Evolutionary conservation across 495 filamentous ascomycete species (phyloP).

Genomic region (Penicillium canescens): DNA sequence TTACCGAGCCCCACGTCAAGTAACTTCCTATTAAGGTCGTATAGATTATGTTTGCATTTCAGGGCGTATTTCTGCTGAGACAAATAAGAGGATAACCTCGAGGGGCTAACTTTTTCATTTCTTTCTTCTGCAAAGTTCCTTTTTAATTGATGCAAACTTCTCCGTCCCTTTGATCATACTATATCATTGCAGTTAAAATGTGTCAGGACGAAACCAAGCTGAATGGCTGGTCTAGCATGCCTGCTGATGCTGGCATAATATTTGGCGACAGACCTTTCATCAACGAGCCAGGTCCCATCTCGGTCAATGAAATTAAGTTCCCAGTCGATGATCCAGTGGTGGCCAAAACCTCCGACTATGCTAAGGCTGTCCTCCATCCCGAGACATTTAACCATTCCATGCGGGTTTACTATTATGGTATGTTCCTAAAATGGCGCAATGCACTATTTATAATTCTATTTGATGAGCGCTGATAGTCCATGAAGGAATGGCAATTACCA

Average conservation of each 20-base stretch:
- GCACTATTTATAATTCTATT: too few relatives aligned
- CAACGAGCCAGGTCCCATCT: conserved; percentile 12
- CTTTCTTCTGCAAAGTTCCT: too few relatives aligned
- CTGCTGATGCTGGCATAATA: conserved; percentile 28
- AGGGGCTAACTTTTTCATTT: too few relatives aligned
- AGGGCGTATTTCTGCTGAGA: too few relatives aligned
- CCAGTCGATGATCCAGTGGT: conserved; percentile 23
- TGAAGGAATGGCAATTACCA: conserved; percentile 28
- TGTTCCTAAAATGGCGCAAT: background rate
- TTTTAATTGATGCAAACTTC: too few relatives aligned
- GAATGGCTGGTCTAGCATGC: conserved; percentile 30
- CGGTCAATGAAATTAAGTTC: conserved; percentile 22
- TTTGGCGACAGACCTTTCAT: conserved; percentile 24
- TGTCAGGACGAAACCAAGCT: conserved; percentile 22
- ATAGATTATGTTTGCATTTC: too few relatives aligned
- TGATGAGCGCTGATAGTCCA: background rate
- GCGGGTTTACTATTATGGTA: conserved; percentile 71
- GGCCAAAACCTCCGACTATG: conserved; percentile 24
- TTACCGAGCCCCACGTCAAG: too few relatives aligned
- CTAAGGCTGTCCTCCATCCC: conserved; percentile 19
- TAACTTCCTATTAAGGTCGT: too few relatives aligned
- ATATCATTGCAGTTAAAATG: conserved; percentile 4
- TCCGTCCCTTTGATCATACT: too few relatives aligned
- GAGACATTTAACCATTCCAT: conserved; percentile 73
- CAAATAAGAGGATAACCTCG: too few relatives aligned